phyloP scores from a whole-genome alignment of 2,329 filamentous ascomycete genomes.

The Talaromyces sp. region DNA sequence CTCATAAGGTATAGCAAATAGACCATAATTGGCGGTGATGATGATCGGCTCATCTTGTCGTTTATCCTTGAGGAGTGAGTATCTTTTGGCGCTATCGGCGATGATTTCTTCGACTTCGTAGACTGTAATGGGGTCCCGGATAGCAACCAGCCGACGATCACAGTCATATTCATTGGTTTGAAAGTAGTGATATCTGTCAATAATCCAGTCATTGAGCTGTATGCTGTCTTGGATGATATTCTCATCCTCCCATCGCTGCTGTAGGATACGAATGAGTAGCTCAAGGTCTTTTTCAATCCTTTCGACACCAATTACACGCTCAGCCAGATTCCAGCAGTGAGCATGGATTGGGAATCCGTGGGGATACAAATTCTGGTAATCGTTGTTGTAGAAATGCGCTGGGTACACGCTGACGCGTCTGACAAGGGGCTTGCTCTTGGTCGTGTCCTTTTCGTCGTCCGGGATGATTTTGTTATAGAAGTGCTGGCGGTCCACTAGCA shows the following conservation, averaged over 20 bases:
- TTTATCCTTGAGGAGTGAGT: neutral
- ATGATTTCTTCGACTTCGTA: constrained; percentile 6
- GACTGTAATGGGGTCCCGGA: constrained; percentile 1
- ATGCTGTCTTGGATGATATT: neutral
- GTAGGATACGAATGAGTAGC: neutral
- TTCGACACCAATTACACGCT: neutral
- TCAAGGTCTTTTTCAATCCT: neutral
- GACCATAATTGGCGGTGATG: neutral
- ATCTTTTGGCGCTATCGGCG: constrained; percentile 4
- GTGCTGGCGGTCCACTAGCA: constrained; percentile 1
- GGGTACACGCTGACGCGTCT: constrained; percentile 5
- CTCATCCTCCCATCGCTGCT: neutral
- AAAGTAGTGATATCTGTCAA: neutral
- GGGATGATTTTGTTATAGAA: constrained; percentile 7
- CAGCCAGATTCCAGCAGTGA: constrained; percentile 7
- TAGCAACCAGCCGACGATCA: constrained; percentile 2
- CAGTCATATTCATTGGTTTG: neutral
- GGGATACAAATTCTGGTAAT: constrained; percentile 1
- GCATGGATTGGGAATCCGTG: constrained; percentile 7
- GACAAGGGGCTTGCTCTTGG: neutral
- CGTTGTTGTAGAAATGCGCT: constrained; percentile 1
- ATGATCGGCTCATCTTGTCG: neutral
- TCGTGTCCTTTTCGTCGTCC: neutral
- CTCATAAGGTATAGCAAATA: neutral
- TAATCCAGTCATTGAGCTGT: constrained; percentile 1